phyloP scores from a whole-genome alignment of 805 yeast species.

The Diddensiella transvaalensis region DNA sequence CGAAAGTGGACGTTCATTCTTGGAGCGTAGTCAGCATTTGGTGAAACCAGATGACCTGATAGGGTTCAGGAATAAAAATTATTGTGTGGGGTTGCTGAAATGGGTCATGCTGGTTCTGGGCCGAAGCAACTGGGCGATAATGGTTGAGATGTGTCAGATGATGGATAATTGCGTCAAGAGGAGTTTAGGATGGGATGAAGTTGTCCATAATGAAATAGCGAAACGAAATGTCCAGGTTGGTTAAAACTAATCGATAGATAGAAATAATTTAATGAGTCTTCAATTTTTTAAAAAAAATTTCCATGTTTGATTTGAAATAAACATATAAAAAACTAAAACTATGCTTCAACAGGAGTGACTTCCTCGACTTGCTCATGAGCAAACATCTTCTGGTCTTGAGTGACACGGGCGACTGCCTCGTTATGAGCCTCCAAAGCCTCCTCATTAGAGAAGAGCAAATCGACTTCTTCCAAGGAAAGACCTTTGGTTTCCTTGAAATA shows the following conservation, averaged over 20 bases:
- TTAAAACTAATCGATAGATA: too few relatives aligned
- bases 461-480: slow-evolving; percentile 82
- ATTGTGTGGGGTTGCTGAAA: slow-evolving; percentile 49
- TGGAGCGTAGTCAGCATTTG: slow-evolving; percentile 38
- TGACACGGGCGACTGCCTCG: slow-evolving; percentile 3
- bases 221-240: slow-evolving; percentile 6
- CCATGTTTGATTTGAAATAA: too few relatives aligned
- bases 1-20: slow-evolving; percentile 50
- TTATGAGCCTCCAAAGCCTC: slow-evolving; percentile 16
- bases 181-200: slow-evolving; percentile 43
- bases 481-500: slow-evolving; percentile 88
- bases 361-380: slow-evolving; percentile 1
- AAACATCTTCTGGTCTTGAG: neutral
- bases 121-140: slow-evolving; percentile 47
- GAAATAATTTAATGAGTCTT: too few relatives aligned
- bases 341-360: neutral
- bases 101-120: slow-evolving; percentile 16
- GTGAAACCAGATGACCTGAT: slow-evolving; percentile 11
- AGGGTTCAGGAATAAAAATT: slow-evolving; percentile 40
- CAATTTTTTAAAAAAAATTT: too few relatives aligned
- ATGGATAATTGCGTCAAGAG: slow-evolving; percentile 53
- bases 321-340: too few relatives aligned
- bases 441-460: slow-evolving; percentile 71
- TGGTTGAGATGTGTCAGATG: slow-evolving; percentile 52
- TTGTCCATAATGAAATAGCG: slow-evolving; percentile 8